Percentiles rank a stretch among this genome's conserved stretches.
Evolutionary conservation across 2,329 filamentous ascomycete genomes (phyloP).

Genomic region (Colletotrichum sidae): DNA sequence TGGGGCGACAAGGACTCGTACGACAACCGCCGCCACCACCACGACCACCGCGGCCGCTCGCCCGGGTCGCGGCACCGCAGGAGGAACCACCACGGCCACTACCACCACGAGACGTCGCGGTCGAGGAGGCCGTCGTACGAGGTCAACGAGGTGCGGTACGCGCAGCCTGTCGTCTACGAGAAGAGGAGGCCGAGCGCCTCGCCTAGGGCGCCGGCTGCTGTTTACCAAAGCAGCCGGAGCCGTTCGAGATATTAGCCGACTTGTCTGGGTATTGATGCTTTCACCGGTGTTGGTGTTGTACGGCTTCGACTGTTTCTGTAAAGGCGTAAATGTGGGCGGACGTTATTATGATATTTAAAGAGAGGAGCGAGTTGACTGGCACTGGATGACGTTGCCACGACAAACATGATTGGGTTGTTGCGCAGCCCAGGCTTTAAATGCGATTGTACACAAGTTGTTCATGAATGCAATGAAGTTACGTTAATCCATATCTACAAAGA

Average conservation of each 20-base stretch:
- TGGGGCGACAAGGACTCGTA: constrained; percentile 21
- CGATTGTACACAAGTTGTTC: too few species aligned
- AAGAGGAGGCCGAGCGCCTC: constrained; percentile 28
- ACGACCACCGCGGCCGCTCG: constrained; percentile 23
- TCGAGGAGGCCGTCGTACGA: constrained; percentile 29
- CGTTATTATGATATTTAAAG: neutral
- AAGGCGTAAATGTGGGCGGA: neutral
- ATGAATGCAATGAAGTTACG: too few species aligned
- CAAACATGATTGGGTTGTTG: too few species aligned
- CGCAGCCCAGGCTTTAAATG: too few species aligned
- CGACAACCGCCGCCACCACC: constrained; percentile 18
- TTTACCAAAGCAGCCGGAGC: constrained; percentile 28
- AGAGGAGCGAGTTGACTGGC: too few species aligned
- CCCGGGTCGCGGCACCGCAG: constrained; percentile 27
- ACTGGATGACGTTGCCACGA: too few species aligned
- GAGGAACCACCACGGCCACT: constrained; percentile 10
- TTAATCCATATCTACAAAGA: too few species aligned
- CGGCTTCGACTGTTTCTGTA: too few species aligned
- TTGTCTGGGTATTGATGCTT: neutral
- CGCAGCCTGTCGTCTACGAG: constrained; percentile 31
- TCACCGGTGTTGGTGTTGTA: neutral
- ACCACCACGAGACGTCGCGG: constrained; percentile 34
- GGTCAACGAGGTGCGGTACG: constrained; percentile 34
- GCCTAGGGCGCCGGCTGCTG: constrained; percentile 25
- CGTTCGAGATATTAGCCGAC: constrained; percentile 21